These are phyloP conservation scores for Saccharomycopsis guyanensis DNA, from an alignment of 805 yeast species.

Conservation along the genomic window DNA sequence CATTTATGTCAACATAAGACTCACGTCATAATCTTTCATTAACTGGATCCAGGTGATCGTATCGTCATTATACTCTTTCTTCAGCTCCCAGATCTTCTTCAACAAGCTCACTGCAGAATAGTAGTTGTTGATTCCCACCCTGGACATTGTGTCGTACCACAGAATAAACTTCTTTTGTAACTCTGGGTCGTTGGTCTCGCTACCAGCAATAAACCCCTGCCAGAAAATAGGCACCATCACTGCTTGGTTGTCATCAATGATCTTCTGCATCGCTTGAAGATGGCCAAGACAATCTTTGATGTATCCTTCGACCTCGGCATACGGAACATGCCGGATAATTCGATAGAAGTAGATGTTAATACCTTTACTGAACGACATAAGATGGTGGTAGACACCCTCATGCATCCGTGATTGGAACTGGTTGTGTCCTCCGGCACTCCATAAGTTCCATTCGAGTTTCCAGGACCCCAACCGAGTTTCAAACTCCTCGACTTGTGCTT, in stretches of 20 bases:
- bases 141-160: constrained; percentile 36
- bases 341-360: constrained; percentile 59
- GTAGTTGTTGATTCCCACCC: constrained; percentile 27
- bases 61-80: constrained; percentile 1
- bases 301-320: constrained; percentile 50
- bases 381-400: constrained; percentile 73
- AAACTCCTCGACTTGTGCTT: constrained; percentile 27
- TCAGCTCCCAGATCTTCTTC: constrained; percentile 16
- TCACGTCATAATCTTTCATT: constrained; percentile 17
- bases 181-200: constrained; percentile 39
- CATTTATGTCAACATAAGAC: constrained; percentile 13
- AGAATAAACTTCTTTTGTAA: constrained; percentile 59
- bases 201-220: constrained; percentile 87
- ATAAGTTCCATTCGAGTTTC: constrained; percentile 69
- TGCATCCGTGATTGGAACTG: constrained; percentile 29
- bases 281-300: constrained; percentile 57
- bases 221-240: constrained; percentile 73
- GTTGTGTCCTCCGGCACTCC: constrained; percentile 22
- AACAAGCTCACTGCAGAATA: not conserved
- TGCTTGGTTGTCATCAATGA: constrained; percentile 42
- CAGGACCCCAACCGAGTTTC: constrained; percentile 52
- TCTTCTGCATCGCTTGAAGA: constrained; percentile 50
- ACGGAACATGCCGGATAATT: constrained; percentile 43
- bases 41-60: constrained; percentile 15
- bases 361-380: constrained; percentile 69